Evolutionary conservation across 2,329 filamentous ascomycete species (phyloP).

Genomic region (Corniculantispora saksenae): DNA sequence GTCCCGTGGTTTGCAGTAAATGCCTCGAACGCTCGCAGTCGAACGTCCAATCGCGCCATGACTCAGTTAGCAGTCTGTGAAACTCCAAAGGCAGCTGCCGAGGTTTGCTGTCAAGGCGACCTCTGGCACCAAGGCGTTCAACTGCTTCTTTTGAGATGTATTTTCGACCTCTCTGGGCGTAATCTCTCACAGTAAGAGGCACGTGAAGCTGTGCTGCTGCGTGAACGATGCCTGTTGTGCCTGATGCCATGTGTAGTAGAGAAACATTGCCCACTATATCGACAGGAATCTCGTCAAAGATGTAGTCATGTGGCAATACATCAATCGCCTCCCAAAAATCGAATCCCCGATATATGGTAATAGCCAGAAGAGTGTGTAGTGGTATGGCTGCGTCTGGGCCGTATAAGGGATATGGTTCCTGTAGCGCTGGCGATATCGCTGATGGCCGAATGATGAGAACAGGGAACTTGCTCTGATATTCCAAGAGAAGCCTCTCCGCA

Average conservation of each 20-base stretch:
- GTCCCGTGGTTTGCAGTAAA: not conserved
- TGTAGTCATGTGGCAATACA: conserved; percentile 1
- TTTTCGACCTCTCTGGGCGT: not conserved
- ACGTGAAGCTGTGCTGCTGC: conserved; percentile 1
- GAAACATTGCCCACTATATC: conserved; percentile 1
- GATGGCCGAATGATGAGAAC: conserved; percentile 1
- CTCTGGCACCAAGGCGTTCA: not conserved
- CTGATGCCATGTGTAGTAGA: not conserved
- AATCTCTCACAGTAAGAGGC: not conserved
- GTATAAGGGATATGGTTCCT: conserved; percentile 3
- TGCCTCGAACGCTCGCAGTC: conserved; percentile 1
- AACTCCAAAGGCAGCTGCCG: conserved; percentile 7
- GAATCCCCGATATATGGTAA: conserved; percentile 3
- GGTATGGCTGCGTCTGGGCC: conserved; percentile 7
- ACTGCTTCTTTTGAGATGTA: not conserved
- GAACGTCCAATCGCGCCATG: conserved; percentile 13
- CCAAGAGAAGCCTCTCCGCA: conserved; percentile 1
- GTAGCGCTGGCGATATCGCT: not conserved
- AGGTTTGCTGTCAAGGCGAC: not conserved
- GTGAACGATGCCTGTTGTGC: conserved; percentile 11
- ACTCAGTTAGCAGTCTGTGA: not conserved
- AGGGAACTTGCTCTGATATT: conserved; percentile 4
- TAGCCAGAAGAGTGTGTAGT: conserved; percentile 7
- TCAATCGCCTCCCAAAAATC: not conserved
- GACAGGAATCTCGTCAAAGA: conserved; percentile 8